A percentile compares a stretch with the other conserved stretches of the same genome.
These are phyloP conservation scores for Barbarea vulgaris DNA, from an alignment of 345 rosid species.

Conservation along the genomic window DNA sequence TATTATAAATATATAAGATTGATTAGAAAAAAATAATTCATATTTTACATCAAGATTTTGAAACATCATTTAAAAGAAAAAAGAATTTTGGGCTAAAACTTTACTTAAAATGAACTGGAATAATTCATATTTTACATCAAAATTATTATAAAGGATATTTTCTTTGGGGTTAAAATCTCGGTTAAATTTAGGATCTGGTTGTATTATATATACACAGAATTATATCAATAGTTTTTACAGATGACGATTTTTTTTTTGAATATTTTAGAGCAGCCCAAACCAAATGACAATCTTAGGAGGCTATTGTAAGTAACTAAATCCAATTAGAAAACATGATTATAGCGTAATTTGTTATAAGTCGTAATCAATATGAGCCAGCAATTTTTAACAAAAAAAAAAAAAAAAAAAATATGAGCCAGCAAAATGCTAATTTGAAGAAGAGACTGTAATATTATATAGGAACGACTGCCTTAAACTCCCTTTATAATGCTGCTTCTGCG, in stretches of 20 bases:
- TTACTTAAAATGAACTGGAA: background rate
- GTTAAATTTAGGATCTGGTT: background rate
- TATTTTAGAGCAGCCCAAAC: constrained; percentile 11
- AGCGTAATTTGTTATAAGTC: constrained; percentile 21
- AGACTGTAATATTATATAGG: constrained; percentile 3
- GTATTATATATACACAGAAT: background rate
- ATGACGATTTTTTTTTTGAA: background rate
- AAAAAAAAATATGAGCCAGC: too few relatives aligned
- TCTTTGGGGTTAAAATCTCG: background rate
- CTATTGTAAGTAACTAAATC: constrained; percentile 13
- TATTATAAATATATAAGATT: too few relatives aligned
- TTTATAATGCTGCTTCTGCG: too few relatives aligned
- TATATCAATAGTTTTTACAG: background rate
- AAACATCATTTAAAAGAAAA: too few relatives aligned
- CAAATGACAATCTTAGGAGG: constrained; percentile 13
- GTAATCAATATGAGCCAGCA: constrained; percentile 22
- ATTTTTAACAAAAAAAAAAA: too few relatives aligned
- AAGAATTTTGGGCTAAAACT: background rate
- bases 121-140: too few relatives aligned
- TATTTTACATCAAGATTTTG: background rate
- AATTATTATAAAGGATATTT: too few relatives aligned
- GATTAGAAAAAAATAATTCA: background rate
- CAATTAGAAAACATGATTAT: background rate
- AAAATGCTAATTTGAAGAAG: constrained; percentile 10
- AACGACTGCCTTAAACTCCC: too few relatives aligned